These are phyloP conservation scores for Crithidia brevicula DNA, from an alignment of 208 protist species.

Conservation along the genomic window DNA sequence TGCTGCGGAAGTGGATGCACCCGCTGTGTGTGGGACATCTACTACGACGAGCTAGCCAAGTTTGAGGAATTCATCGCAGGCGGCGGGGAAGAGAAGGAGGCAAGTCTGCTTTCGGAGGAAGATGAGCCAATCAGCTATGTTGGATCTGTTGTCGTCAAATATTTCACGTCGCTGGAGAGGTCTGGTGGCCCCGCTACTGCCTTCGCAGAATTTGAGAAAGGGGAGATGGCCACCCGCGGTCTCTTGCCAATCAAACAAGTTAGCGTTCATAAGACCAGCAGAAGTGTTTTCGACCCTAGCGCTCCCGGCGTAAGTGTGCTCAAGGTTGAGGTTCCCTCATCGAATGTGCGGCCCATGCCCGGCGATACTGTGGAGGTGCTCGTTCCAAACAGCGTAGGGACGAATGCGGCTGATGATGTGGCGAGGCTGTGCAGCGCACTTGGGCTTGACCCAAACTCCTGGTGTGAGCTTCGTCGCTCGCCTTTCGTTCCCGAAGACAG, in stretches of 20 bases:
- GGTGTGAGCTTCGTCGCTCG: conserved; percentile 75
- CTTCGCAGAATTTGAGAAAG: conserved; percentile 9
- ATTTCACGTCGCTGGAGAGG: not conserved
- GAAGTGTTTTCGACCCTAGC: conserved; percentile 4
- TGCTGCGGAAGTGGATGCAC: conserved; percentile 90
- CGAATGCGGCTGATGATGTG: conserved; percentile 44
- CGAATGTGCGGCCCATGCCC: conserved; percentile 25
- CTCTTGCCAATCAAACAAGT: conserved; percentile 31
- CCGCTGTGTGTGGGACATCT: conserved; percentile 90
- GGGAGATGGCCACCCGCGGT: conserved; percentile 11
- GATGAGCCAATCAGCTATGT: conserved; percentile 51
- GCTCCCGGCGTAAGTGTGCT: not conserved
- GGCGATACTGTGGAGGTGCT: conserved; percentile 85
- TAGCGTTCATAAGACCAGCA: conserved; percentile 17
- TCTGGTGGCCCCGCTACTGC: not conserved
- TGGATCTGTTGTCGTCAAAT: conserved; percentile 84
- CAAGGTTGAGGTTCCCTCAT: not conserved
- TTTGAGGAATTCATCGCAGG: conserved; percentile 47
- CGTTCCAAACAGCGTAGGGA: conserved; percentile 52
- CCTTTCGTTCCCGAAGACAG: conserved; percentile 79
- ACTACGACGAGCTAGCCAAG: conserved; percentile 78
- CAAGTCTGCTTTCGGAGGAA: conserved; percentile 20
- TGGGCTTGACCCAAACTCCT: conserved; percentile 44
- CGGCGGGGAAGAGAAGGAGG: conserved; percentile 24
- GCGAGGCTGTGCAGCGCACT: conserved; percentile 62